phyloP scores from a whole-genome alignment of 768 basidiomycete genomes.

The Porphyrellus cyaneotinctus region DNA sequence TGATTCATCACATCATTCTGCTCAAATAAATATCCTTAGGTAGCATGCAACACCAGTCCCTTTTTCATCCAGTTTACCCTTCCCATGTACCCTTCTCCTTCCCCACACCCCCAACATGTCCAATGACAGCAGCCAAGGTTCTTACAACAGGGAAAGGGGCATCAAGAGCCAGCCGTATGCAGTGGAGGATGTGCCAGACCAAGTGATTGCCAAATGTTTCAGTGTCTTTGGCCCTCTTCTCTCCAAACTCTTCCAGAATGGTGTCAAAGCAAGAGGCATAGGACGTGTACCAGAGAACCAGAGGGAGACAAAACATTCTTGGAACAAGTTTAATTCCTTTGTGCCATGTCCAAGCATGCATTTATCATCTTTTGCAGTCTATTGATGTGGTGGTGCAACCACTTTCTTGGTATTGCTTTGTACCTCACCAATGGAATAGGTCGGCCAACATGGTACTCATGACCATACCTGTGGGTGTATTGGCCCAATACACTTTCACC shows the following conservation, averaged over 20 bases:
- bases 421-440: constrained; percentile 22
- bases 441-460: constrained; percentile 47
- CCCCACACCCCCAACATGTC: constrained; percentile 2
- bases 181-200: constrained; percentile 27
- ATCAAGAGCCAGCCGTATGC: background rate
- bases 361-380: constrained; percentile 27
- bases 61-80: too few species aligned
- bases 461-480: constrained; percentile 47
- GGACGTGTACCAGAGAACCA: constrained; percentile 52
- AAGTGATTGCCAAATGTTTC: constrained; percentile 29
- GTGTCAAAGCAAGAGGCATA: constrained; percentile 52
- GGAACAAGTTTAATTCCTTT: constrained; percentile 38
- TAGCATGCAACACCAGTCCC: too few species aligned
- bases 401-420: background rate
- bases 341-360: background rate
- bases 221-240: constrained; percentile 30
- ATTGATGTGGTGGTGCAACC: constrained; percentile 42
- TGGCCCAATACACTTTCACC: constrained; percentile 45
- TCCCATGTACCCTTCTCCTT: background rate
- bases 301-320: constrained; percentile 40
- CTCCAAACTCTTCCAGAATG: constrained; percentile 40
- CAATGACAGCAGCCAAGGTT: background rate
- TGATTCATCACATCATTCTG: too few species aligned
- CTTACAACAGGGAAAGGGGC: constrained; percentile 22
- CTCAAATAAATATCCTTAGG: too few species aligned